A percentile compares a stretch with the other conserved stretches of the same genome.
Evolutionary conservation across 495 filamentous ascomycete species (phyloP).

Genomic region (Tuber indicum): DNA sequence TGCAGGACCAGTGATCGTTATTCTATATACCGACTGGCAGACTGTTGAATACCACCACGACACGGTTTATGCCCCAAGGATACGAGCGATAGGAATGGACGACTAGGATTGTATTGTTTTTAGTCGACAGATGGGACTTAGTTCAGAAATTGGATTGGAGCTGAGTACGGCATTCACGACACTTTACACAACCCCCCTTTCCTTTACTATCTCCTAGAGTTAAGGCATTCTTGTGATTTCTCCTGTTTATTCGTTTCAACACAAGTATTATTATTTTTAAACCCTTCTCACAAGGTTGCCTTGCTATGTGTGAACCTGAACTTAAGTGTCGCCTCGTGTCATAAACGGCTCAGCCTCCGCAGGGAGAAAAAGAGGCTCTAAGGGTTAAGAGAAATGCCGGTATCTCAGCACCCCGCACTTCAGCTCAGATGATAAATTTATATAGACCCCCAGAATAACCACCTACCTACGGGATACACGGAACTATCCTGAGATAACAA

Average conservation of each 20-base stretch:
- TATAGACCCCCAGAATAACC: no score
- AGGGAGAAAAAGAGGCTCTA: neutral
- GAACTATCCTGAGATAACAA: no score
- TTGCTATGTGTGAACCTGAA: neutral
- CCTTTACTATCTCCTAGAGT: neutral
- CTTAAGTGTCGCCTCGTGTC: neutral
- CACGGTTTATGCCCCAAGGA: neutral
- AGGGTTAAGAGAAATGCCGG: neutral
- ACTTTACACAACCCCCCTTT: neutral
- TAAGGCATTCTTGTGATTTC: neutral
- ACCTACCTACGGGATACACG: no score
- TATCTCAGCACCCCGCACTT: neutral
- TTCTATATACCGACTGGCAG: neutral
- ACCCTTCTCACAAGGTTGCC: neutral
- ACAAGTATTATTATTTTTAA: neutral
- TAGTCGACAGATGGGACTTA: neutral
- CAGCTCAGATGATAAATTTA: neutral
- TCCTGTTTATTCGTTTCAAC: neutral
- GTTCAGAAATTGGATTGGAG: neutral
- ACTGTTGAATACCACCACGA: neutral
- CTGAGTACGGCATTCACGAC: neutral
- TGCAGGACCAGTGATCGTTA: neutral
- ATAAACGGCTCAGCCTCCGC: neutral
- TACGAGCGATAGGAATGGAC: neutral
- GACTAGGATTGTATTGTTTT: neutral